Conservation (phyloP, 768 basidiomycete genomes). For the Pleurotus ostreatus region DNA sequence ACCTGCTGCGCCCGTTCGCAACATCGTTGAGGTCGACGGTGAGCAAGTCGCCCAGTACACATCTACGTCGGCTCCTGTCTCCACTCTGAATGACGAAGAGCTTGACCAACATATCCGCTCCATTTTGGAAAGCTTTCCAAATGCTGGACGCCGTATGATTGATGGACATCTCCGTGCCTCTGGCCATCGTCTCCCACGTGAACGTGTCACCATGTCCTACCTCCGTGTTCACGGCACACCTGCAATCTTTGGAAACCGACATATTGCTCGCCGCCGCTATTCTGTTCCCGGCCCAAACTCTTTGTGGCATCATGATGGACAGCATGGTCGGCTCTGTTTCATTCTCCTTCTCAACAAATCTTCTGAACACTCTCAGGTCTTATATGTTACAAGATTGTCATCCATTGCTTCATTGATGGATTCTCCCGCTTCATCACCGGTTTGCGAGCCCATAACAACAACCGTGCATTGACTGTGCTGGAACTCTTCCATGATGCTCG, state of each 20-base stretch:
- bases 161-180: constrained; percentile 9
- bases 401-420: constrained; percentile 29
- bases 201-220: constrained; percentile 12
- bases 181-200: constrained; percentile 12
- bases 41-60: constrained; percentile 11
- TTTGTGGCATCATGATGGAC: constrained; percentile 30
- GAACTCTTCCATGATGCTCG: constrained; percentile 15
- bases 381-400: constrained; percentile 23
- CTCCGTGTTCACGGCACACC: constrained; percentile 13
- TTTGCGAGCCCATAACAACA: constrained; percentile 23
- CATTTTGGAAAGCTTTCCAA: constrained; percentile 15
- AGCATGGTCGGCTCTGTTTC: constrained; percentile 20
- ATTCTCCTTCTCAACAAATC: not conserved
- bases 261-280: constrained; percentile 19
- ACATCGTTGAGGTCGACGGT: not conserved
- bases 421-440: constrained; percentile 17
- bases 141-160: constrained; percentile 15
- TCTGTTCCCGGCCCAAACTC: constrained; percentile 24
- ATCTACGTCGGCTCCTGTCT: constrained; percentile 5
- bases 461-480: constrained; percentile 21
- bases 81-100: constrained; percentile 13
- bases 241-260: constrained; percentile 13
- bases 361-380: constrained; percentile 12
- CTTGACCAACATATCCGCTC: constrained; percentile 10
- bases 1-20: constrained; percentile 15